Conservation (phyloP, 1,284 basidiomycete species). For the Rhodotorula sp. region DNA sequence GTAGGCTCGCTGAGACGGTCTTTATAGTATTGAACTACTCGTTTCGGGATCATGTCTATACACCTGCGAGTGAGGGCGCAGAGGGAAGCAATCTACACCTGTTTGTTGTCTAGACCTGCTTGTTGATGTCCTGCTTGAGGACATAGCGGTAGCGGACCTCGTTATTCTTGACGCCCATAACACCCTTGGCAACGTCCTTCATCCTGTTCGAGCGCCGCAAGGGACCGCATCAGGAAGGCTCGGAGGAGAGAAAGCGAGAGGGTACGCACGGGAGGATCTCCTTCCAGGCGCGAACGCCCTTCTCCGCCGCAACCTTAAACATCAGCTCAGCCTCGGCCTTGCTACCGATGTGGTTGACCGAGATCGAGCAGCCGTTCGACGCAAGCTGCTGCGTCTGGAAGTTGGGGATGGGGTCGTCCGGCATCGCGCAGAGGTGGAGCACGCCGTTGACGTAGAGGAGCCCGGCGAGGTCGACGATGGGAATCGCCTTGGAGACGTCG, state of each 20-base stretch:
- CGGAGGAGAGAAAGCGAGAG: background rate
- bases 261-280: constrained; percentile 44
- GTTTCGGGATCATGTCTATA: background rate
- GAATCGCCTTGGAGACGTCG: constrained; percentile 47
- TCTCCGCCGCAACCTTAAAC: constrained; percentile 61
- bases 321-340: constrained; percentile 63
- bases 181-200: constrained; percentile 60
- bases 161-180: constrained; percentile 58
- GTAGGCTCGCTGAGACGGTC: no score
- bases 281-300: constrained; percentile 55
- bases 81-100: background rate
- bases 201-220: constrained; percentile 47
- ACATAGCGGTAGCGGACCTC: constrained; percentile 57
- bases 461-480: constrained; percentile 54
- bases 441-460: constrained; percentile 59
- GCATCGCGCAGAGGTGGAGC: constrained; percentile 60
- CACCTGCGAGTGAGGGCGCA: background rate
- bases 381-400: constrained; percentile 51
- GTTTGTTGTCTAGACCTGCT: background rate
- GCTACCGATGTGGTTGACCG: constrained; percentile 56
- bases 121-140: constrained; percentile 28
- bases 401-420: constrained; percentile 55
- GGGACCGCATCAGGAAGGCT: background rate
- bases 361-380: constrained; percentile 52
- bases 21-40: background rate